These are phyloP conservation scores for Sequoia sempervirens DNA, from an alignment of 75 land plant genomes.

Conservation along the genomic window DNA sequence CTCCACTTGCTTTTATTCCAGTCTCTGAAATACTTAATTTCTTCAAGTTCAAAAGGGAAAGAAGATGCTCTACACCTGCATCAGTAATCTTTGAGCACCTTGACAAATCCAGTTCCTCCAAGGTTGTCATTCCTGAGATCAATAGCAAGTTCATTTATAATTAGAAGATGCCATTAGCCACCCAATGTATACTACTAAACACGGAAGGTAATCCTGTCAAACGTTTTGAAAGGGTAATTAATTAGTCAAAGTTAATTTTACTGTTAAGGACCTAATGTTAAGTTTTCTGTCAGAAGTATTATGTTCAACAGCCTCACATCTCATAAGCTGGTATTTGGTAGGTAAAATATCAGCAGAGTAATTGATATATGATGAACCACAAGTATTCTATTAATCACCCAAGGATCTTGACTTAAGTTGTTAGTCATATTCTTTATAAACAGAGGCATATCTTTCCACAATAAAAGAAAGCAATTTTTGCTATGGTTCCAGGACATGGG, in stretches of 20 bases:
- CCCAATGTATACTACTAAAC: background rate
- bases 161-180: background rate
- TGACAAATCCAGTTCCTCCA: slow-evolving; percentile 71
- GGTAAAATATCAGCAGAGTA: slow-evolving; percentile 7
- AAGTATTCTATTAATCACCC: background rate
- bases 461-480: background rate
- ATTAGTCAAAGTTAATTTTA: background rate
- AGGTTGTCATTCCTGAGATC: slow-evolving; percentile 53
- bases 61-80: slow-evolving; percentile 65
- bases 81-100: slow-evolving; percentile 75
- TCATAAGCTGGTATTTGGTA: background rate
- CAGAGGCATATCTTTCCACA: slow-evolving; percentile 3
- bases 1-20: slow-evolving; percentile 58
- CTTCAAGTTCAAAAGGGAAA: slow-evolving; percentile 49
- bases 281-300: background rate
- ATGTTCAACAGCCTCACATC: background rate
- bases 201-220: background rate
- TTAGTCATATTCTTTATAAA: background rate
- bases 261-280: background rate
- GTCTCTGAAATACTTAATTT: slow-evolving; percentile 75
- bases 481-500: background rate
- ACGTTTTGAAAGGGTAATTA: background rate
- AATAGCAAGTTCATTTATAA: slow-evolving; percentile 3
- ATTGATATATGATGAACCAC: background rate
- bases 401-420: background rate